phyloP scores from a whole-genome alignment of 257 asterid genomes.

The Fraxinus pennsylvanica region DNA sequence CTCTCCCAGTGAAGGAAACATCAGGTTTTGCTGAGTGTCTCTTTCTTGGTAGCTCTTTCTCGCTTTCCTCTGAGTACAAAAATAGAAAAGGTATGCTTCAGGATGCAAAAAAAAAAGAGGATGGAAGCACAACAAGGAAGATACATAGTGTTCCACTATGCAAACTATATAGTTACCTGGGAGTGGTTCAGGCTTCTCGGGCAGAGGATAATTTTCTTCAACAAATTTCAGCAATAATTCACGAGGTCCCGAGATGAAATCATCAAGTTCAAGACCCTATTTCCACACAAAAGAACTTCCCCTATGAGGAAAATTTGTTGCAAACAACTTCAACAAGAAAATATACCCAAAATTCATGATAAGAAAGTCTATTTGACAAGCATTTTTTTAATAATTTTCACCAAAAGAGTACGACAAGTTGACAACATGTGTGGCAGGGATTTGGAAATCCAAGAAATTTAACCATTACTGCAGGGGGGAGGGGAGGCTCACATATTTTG shows the following conservation, averaged over 20 bases:
- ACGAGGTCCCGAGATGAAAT: constrained; percentile 98
- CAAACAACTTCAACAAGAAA: constrained; percentile 19
- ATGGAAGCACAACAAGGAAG: background rate
- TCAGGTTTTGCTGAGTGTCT: constrained; percentile 81
- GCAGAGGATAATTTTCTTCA: constrained; percentile 93
- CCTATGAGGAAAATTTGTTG: constrained; percentile 19
- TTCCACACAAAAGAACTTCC: constrained; percentile 27
- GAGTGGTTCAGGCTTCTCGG: constrained; percentile 86
- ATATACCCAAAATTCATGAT: constrained; percentile 9
- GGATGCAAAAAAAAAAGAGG: background rate
- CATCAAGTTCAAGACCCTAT: constrained; percentile 96
- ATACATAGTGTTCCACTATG: constrained; percentile 23
- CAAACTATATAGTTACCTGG: constrained; percentile 58
- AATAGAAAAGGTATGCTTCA: constrained; percentile 22
- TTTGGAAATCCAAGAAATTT: constrained; percentile 1
- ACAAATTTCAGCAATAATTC: constrained; percentile 93
- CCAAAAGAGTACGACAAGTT: constrained; percentile 11
- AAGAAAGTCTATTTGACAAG: background rate
- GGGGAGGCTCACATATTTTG: constrained; percentile 74
- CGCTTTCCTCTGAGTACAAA: constrained; percentile 67
- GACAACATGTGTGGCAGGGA: constrained; percentile 1
- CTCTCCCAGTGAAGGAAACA: constrained; percentile 82
- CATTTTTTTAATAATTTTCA: background rate
- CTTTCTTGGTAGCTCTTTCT: constrained; percentile 87
- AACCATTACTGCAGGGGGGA: background rate